Evolutionary conservation across 164 flowering plant species (phyloP).

Genomic region (Buxus sempervirens): DNA sequence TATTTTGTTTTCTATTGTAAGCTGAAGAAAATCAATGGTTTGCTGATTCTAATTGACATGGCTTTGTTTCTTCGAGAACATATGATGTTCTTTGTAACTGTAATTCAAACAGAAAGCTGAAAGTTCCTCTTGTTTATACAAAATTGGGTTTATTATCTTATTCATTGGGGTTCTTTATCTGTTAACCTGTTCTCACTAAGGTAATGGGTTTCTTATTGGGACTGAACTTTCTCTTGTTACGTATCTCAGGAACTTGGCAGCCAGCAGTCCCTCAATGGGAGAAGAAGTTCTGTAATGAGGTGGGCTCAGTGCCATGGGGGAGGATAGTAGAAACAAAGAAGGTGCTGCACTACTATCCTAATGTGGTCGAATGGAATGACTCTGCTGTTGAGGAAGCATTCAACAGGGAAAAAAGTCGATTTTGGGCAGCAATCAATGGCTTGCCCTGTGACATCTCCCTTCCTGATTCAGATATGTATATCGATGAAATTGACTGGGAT

Average conservation of each 20-base stretch:
- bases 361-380: slow-evolving; percentile 61
- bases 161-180: too few relatives aligned
- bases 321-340: slow-evolving; percentile 48
- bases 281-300: slow-evolving; percentile 42
- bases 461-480: slow-evolving; percentile 60
- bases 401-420: slow-evolving; percentile 50
- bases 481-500: slow-evolving; percentile 60
- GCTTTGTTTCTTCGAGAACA: too few relatives aligned
- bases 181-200: too few relatives aligned
- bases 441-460: slow-evolving; percentile 31
- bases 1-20: too few relatives aligned
- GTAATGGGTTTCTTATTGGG: too few relatives aligned
- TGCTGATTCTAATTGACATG: too few relatives aligned
- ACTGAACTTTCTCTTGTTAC: too few relatives aligned
- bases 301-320: slow-evolving; percentile 56
- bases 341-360: slow-evolving; percentile 24
- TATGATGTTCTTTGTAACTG: too few relatives aligned
- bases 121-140: too few relatives aligned
- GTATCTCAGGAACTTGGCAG: slow-evolving; percentile 34
- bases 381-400: slow-evolving; percentile 73
- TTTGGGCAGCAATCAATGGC: slow-evolving; percentile 51
- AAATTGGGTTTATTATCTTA: too few relatives aligned
- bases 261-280: slow-evolving; percentile 71
- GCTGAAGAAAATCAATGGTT: too few relatives aligned
- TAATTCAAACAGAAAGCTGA: too few relatives aligned